These are phyloP conservation scores for Yamadazyma kitorensis DNA, from an alignment of 805 yeast genomes.

Conservation along the genomic window DNA sequence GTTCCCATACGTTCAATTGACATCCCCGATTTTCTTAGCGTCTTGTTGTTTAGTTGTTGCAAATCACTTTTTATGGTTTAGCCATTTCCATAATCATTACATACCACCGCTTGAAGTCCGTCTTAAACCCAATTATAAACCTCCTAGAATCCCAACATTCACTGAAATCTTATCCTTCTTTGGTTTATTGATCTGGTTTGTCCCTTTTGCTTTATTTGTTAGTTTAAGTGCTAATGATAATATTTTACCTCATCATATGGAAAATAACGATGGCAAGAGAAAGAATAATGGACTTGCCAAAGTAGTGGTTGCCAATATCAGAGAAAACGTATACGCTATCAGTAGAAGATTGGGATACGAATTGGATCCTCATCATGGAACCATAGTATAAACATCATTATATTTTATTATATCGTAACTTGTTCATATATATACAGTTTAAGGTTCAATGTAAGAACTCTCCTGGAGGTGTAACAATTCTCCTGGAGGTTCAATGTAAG, in stretches of 20 bases:
- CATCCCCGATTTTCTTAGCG: slow-evolving; percentile 65
- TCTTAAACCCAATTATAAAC: slow-evolving; percentile 53
- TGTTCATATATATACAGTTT: slow-evolving; percentile 1
- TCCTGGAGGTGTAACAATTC: slow-evolving; percentile 72
- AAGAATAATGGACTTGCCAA: slow-evolving; percentile 61
- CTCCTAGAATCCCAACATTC: slow-evolving; percentile 75
- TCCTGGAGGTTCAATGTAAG: slow-evolving; percentile 23
- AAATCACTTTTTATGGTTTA: slow-evolving; percentile 90
- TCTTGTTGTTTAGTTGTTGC: slow-evolving; percentile 71
- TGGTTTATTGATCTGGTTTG: slow-evolving; percentile 89
- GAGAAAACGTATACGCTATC: slow-evolving; percentile 45
- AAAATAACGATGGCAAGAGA: slow-evolving; percentile 25
- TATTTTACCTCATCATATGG: slow-evolving; percentile 61
- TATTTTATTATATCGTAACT: neutral
- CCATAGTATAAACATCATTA: slow-evolving; percentile 30
- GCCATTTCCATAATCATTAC: slow-evolving; percentile 69
- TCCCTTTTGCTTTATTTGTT: slow-evolving; percentile 90
- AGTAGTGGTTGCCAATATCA: slow-evolving; percentile 52
- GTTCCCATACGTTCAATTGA: slow-evolving; percentile 80
- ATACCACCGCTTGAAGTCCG: slow-evolving; percentile 67
- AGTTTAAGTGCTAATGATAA: slow-evolving; percentile 90
- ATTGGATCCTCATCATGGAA: slow-evolving; percentile 54
- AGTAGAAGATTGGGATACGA: slow-evolving; percentile 65
- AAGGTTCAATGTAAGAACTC: slow-evolving; percentile 42
- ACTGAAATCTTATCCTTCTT: slow-evolving; percentile 93